phyloP scores from a whole-genome alignment of 345 rosid species.

The Theobroma cacao region DNA sequence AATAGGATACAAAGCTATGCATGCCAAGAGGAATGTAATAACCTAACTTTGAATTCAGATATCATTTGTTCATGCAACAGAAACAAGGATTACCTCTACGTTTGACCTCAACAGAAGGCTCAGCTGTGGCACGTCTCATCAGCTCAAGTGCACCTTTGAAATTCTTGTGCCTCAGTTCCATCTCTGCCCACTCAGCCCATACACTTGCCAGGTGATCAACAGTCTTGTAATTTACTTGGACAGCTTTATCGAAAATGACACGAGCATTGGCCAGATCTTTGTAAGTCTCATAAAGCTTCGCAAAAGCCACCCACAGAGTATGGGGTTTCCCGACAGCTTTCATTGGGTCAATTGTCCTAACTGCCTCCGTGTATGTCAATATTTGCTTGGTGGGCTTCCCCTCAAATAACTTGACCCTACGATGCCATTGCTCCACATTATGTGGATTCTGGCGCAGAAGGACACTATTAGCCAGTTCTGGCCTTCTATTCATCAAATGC shows the following conservation, averaged over 20 bases:
- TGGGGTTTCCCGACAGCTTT: constrained; percentile 99
- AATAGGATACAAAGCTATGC: neutral
- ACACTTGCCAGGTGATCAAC: constrained; percentile 92
- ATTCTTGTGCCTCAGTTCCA: constrained; percentile 87
- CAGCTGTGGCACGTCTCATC: constrained; percentile 94
- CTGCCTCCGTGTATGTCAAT: constrained; percentile 91
- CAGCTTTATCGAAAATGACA: constrained; percentile 96
- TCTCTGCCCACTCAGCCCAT: constrained; percentile 99
- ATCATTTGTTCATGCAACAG: neutral
- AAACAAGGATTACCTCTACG: constrained; percentile 54
- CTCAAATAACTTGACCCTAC: constrained; percentile 88
- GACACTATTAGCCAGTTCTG: constrained; percentile 89
- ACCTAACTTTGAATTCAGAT: neutral
- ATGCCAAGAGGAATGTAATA: neutral
- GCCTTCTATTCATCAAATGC: constrained; percentile 75
- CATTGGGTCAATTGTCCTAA: constrained; percentile 91
- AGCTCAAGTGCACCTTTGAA: constrained; percentile 83
- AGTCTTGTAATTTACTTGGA: constrained; percentile 83
- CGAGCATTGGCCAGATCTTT: constrained; percentile 78
- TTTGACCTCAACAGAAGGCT: constrained; percentile 93
- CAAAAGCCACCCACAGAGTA: constrained; percentile 90
- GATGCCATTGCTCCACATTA: constrained; percentile 98
- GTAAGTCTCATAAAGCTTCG: constrained; percentile 81
- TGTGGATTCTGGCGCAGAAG: constrained; percentile 95
- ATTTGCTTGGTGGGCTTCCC: constrained; percentile 90